Percentiles rank a stretch among this genome's conserved stretches.
Conservation (phyloP, 768 basidiomycete genomes). For the Leccinellum rugosiceps region DNA sequence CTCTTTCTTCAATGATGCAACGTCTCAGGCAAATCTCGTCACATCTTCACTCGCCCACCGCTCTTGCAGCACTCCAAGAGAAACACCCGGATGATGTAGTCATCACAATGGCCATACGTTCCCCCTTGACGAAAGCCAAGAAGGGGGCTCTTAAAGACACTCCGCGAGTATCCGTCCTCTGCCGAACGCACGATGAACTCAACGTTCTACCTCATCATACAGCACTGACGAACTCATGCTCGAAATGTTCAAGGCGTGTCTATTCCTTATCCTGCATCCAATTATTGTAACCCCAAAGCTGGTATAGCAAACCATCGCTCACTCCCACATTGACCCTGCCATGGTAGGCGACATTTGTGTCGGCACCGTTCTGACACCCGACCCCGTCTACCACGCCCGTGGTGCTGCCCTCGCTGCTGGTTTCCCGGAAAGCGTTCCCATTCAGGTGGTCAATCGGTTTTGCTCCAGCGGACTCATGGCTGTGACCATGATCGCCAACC, state of each 20-base stretch:
- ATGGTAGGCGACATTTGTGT: slow-evolving; percentile 77
- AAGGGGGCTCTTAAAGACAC: slow-evolving; percentile 76
- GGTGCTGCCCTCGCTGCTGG: slow-evolving; percentile 77
- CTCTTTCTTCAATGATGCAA: slow-evolving; percentile 41
- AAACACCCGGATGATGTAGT: slow-evolving; percentile 77
- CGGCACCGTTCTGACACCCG: slow-evolving; percentile 68
- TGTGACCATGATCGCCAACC: slow-evolving; percentile 70
- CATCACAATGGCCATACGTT: slow-evolving; percentile 76
- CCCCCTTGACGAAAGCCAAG: slow-evolving; percentile 71
- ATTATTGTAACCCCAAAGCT: background rate
- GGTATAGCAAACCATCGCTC: slow-evolving; percentile 53
- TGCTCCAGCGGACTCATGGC: slow-evolving; percentile 89
- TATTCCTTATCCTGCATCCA: background rate
- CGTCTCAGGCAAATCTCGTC: slow-evolving; percentile 64
- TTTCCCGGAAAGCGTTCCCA: slow-evolving; percentile 71
- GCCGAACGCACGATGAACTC: background rate
- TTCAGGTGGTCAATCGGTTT: slow-evolving; percentile 75
- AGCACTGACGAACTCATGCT: slow-evolving; percentile 79
- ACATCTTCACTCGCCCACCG: slow-evolving; percentile 48
- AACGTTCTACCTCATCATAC: slow-evolving; percentile 6
- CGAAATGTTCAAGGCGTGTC: slow-evolving; percentile 71
- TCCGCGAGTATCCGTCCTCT: slow-evolving; percentile 37
- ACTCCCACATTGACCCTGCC: slow-evolving; percentile 58
- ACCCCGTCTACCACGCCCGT: slow-evolving; percentile 67
- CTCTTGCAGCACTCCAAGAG: slow-evolving; percentile 49